Base-by-base conservation (phyloP, 371 early-diverging fungal species). In the Lichtheimia ramosa region DNA sequence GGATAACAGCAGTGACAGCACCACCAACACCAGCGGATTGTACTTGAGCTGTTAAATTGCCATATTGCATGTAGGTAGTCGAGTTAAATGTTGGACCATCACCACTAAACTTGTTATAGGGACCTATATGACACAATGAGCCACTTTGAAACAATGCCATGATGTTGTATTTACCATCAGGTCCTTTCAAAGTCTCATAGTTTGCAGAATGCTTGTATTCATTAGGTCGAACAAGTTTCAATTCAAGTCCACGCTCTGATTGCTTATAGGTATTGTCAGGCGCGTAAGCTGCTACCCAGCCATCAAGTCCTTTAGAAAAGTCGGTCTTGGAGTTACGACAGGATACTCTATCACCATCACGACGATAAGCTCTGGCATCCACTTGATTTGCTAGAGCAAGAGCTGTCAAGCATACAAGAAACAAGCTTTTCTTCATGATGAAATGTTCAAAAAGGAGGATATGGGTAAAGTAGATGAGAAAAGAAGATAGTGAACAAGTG, bases 1-100 rank as follows among this genome's bases (percentile, higher is more conserved):
- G 40, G 48, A 78, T 73, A 39, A 78, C 52, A 2, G 79, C 79
- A 14, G 79, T 78, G 43, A 78, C 65, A 28, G 79, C 67, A 20
- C 79, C 79, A 56, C 71, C 71, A 1, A 65, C 66, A 12, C 43
- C 43, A 5, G 75, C 61, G 6, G 75, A 56, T 46, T 71, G 72
- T 34, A 73, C 56, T 6, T 60, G 65, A 18, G 69, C 69, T 16
- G 69, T 54, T 41, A 78, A 63, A 20, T 43, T 56, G 39, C 79
- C 79, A 54, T 70, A 78, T 3, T 62, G 69, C 73, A 78, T 73
- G 23, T 62, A 73, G 1, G 59, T 61, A 5, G 73, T 61, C 18
- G 73, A 64, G 54, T 72, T 75, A 39, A 78, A 74, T 1, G 79
- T 78, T 6, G 73, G 69, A 0, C 79, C 79, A 42, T 16, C 27